phyloP scores from a whole-genome alignment of 176 grass and related monocot species.

The Avena eriantha region DNA sequence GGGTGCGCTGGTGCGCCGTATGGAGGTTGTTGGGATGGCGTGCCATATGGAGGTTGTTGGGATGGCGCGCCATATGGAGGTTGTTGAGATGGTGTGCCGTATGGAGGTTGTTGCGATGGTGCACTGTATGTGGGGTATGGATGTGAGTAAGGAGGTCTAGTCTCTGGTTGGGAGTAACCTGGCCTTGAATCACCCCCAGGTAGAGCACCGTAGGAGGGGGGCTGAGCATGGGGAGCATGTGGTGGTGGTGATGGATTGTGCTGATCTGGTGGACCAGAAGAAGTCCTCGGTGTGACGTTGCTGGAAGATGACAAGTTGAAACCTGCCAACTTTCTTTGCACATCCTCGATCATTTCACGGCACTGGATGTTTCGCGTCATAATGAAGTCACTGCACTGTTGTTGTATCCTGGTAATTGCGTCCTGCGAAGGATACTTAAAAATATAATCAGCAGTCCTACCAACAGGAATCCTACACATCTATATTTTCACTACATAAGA shows the following conservation, averaged over 20 bases:
- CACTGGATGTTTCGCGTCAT: slow-evolving; percentile 97
- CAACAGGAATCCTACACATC: slow-evolving; percentile 8
- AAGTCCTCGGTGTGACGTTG: slow-evolving; percentile 47
- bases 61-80: neutral
- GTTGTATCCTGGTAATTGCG: slow-evolving; percentile 87
- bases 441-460: slow-evolving; percentile 14
- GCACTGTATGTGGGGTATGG: slow-evolving; percentile 51
- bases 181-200: slow-evolving; percentile 49
- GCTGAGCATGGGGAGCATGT: slow-evolving; percentile 50
- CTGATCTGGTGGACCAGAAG: slow-evolving; percentile 58
- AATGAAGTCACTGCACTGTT: slow-evolving; percentile 92
- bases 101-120: slow-evolving; percentile 54
- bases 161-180: slow-evolving; percentile 60
- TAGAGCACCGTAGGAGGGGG: slow-evolving; percentile 47
- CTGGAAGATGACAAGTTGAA: slow-evolving; percentile 81
- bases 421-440: slow-evolving; percentile 62
- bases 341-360: slow-evolving; percentile 97
- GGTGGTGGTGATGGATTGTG: slow-evolving; percentile 52
- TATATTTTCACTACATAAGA: slow-evolving; percentile 22
- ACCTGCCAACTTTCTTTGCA: slow-evolving; percentile 85
- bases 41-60: neutral
- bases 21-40: neutral
- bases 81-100: slow-evolving; percentile 8
- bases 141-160: slow-evolving; percentile 67
- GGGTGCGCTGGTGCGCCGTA: slow-evolving; percentile 41